A percentile compares a stretch with the other conserved stretches of the same genome.
These are phyloP conservation scores for Stereum hirsutum DNA, from an alignment of 1,284 basidiomycete genomes.

Conservation along the genomic window DNA sequence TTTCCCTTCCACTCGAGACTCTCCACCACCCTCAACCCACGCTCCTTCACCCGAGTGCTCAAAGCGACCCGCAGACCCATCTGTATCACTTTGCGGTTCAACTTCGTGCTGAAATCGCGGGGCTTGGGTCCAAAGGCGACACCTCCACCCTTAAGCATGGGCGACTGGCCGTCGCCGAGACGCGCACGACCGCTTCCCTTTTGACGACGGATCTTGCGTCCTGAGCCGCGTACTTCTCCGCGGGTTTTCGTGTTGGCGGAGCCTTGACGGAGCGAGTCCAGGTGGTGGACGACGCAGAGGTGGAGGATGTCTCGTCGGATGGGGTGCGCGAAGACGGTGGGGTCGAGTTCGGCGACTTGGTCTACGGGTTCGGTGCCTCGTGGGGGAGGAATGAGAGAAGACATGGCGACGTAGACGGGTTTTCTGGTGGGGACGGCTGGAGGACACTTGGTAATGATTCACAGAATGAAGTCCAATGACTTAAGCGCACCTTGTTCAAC, in stretches of 20 bases:
- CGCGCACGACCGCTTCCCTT: slow-evolving; percentile 91
- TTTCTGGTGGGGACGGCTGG: slow-evolving; percentile 31
- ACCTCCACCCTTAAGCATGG: slow-evolving; percentile 89
- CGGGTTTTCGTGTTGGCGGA: slow-evolving; percentile 90
- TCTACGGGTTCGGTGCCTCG: slow-evolving; percentile 29
- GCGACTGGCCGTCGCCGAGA: slow-evolving; percentile 82
- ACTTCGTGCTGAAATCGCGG: slow-evolving; percentile 83
- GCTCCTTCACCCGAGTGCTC: slow-evolving; percentile 73
- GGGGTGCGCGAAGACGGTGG: slow-evolving; percentile 79
- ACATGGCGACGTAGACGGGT: slow-evolving; percentile 52
- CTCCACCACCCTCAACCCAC: slow-evolving; percentile 67
- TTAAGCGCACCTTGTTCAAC: not conserved
- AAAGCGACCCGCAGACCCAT: slow-evolving; percentile 91
- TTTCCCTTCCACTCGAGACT: slow-evolving; percentile 61
- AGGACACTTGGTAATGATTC: too few relatives aligned
- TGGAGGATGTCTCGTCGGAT: slow-evolving; percentile 91
- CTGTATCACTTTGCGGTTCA: slow-evolving; percentile 84
- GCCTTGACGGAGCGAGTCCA: slow-evolving; percentile 82
- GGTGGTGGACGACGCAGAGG: slow-evolving; percentile 85
- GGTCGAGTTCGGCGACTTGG: slow-evolving; percentile 66
- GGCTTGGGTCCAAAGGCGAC: slow-evolving; percentile 87
- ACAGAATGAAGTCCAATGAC: too few relatives aligned
- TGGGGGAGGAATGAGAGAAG: slow-evolving; percentile 41
- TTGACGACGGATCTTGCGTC: slow-evolving; percentile 82
- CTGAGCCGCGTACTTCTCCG: slow-evolving; percentile 83